These are phyloP conservation scores for Penicillium sp. DNA, from an alignment of 2,329 filamentous ascomycete species.

Conservation along the genomic window DNA sequence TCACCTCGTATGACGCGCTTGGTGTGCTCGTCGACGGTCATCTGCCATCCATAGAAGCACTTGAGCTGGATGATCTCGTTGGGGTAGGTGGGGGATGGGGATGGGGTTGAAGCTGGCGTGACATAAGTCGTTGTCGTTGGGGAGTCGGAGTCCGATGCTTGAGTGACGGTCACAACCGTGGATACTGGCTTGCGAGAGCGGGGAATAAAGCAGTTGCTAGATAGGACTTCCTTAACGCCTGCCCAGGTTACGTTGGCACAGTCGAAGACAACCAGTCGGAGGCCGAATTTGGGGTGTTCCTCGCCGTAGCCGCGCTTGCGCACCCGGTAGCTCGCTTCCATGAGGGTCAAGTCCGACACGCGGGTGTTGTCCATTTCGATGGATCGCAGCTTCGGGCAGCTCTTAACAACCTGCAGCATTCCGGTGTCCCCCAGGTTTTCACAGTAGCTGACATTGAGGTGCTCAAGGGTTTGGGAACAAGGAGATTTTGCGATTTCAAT, in stretches of 20 bases:
- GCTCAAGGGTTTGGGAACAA: slow-evolving; percentile 68
- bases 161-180: slow-evolving; percentile 35
- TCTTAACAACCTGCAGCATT: slow-evolving; percentile 77
- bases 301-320: slow-evolving; percentile 60
- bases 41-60: slow-evolving; percentile 93
- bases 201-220: slow-evolving; percentile 73
- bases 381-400: slow-evolving; percentile 65
- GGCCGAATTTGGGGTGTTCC: slow-evolving; percentile 56
- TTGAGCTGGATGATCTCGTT: slow-evolving; percentile 81
- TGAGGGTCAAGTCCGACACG: slow-evolving; percentile 79
- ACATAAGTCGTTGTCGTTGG: slow-evolving; percentile 27
- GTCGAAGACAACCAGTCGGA: slow-evolving; percentile 83
- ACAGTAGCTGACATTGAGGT: slow-evolving; percentile 87
- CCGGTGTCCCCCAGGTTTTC: slow-evolving; percentile 79
- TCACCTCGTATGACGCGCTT: slow-evolving; percentile 80
- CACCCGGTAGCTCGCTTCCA: slow-evolving; percentile 80
- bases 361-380: slow-evolving; percentile 92
- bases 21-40: slow-evolving; percentile 89
- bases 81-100: slow-evolving; percentile 53
- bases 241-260: slow-evolving; percentile 92
- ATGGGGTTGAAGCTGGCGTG: slow-evolving; percentile 22
- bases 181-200: slow-evolving; percentile 43
- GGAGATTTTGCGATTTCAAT: slow-evolving; percentile 73
- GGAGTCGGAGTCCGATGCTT: slow-evolving; percentile 21
- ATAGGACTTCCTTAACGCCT: slow-evolving; percentile 81